Base-by-base conservation (phyloP, 1,284 basidiomycete species). In the Papiliotrema terrestris region DNA sequence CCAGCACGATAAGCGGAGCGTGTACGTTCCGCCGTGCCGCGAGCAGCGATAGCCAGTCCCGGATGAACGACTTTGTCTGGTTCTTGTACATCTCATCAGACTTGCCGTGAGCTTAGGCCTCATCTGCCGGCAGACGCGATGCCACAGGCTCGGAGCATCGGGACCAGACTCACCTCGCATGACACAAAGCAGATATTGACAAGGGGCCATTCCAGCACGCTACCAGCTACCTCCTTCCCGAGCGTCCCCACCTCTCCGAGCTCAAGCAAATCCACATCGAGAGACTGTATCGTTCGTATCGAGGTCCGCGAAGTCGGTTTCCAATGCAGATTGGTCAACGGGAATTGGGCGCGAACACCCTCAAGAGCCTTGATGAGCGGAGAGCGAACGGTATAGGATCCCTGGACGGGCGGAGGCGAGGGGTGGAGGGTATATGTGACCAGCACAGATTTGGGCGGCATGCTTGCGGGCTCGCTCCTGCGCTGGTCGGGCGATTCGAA, bases 301-400 rank as follows among this genome's bases (percentile, higher is more conserved):
- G 84, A 83, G 2, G 86, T 82, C 50, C 85, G 81, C 3, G 84
- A 82, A 4, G 77, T 66, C 26, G 88, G 83, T 73, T 88, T 93
- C 93, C 94, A 96, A 73, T 95, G 89, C 20, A 96, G 81, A 74
- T 87, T 93, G 51, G 87, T 85, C 49, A 97, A 79, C 0, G 93
- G 93, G 13, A 95, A 78, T 65, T 93, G 91, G 0, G 82, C 81
- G 26, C 79, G 77, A 51, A 91, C 79, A 3, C 85, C 85, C 20
- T 79, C 77, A 60, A 85, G 80, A 25, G 91, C 82, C 66, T 47
- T 51, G 42, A 45, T 19, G 23, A 58, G 49, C 26, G 35, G 49
- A n/a, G 41, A 53, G 20, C 45, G 38, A 15, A 41, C 19, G 32
- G 35, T 38, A 11, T 51, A 41, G 1, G 54, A 47, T 17, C 53